Evolutionary conservation across 2,329 filamentous ascomycete species (phyloP).

Genomic region (Fusarium mundagurra): DNA sequence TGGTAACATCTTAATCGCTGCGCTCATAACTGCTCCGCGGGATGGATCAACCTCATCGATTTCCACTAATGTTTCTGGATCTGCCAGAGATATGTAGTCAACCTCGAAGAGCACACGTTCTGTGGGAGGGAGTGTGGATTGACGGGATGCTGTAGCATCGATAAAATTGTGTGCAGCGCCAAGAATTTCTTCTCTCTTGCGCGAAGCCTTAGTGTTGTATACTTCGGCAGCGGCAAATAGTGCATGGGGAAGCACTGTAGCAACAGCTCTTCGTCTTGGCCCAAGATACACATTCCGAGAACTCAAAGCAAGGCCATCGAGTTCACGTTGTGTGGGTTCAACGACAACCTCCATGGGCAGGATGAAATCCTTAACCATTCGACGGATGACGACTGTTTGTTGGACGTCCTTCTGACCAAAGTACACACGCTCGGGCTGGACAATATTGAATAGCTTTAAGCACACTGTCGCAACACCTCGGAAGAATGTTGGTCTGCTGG

Average conservation of each 20-base stretch:
- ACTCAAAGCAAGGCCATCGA: slow-evolving; percentile 87
- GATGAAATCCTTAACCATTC: slow-evolving; percentile 89
- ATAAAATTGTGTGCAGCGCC: slow-evolving; percentile 73
- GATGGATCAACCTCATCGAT: slow-evolving; percentile 73
- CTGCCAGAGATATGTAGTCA: slow-evolving; percentile 92
- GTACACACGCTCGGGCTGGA: slow-evolving; percentile 76
- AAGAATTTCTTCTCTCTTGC: slow-evolving; percentile 73
- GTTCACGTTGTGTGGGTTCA: slow-evolving; percentile 77
- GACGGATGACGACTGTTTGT: slow-evolving; percentile 89
- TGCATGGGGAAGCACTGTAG: slow-evolving; percentile 75
- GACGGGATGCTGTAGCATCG: slow-evolving; percentile 64
- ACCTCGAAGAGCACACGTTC: slow-evolving; percentile 80
- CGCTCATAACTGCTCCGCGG: slow-evolving; percentile 85
- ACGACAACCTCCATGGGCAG: slow-evolving; percentile 79
- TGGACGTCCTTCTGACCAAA: slow-evolving; percentile 99
- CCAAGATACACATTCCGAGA: slow-evolving; percentile 95
- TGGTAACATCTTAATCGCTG: slow-evolving; percentile 88
- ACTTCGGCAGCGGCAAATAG: slow-evolving; percentile 75
- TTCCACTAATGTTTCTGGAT: slow-evolving; percentile 85
- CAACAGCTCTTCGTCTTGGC: slow-evolving; percentile 73
- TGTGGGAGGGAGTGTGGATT: slow-evolving; percentile 66
- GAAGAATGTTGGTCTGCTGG: slow-evolving; percentile 91
- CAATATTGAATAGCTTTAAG: slow-evolving; percentile 74
- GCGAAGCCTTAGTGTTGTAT: slow-evolving; percentile 63
- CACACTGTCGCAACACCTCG: slow-evolving; percentile 95